Evolutionary conservation across 2,329 filamentous ascomycete species (phyloP).

Genomic region (Trichophyton schoenleinii): DNA sequence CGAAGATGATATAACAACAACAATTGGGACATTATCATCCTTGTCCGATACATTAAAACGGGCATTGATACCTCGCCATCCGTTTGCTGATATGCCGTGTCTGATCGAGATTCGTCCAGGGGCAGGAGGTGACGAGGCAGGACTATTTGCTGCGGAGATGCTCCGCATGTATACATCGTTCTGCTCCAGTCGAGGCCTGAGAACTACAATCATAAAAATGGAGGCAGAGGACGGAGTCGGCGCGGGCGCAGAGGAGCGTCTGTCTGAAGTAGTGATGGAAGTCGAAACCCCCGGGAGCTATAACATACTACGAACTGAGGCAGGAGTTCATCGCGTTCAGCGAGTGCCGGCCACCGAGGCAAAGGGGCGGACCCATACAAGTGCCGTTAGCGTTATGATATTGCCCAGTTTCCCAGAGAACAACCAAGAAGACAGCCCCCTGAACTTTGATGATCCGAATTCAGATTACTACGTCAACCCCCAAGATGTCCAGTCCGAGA

Average conservation of each 20-base stretch:
- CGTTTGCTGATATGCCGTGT: constrained; percentile 80
- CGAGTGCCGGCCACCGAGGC: constrained; percentile 82
- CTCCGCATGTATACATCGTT: constrained; percentile 81
- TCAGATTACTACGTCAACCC: constrained; percentile 87
- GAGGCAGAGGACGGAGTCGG: constrained; percentile 55
- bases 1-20: constrained; percentile 56
- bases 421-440: constrained; percentile 39
- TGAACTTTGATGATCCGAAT: constrained; percentile 65
- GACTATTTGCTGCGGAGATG: constrained; percentile 76
- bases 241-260: constrained; percentile 50
- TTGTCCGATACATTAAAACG: constrained; percentile 59
- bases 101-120: constrained; percentile 86
- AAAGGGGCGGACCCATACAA: constrained; percentile 86
- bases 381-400: constrained; percentile 82
- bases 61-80: constrained; percentile 72
- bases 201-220: constrained; percentile 61
- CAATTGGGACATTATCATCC: constrained; percentile 47
- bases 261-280: constrained; percentile 81
- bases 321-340: constrained; percentile 91
- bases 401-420: constrained; percentile 62
- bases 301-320: constrained; percentile 68
- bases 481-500: constrained; percentile 68
- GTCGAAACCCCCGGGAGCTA: constrained; percentile 67
- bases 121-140: constrained; percentile 80
- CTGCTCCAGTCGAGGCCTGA: constrained; percentile 57